A percentile compares a stretch with the other conserved stretches of the same genome.
phyloP scores from a whole-genome alignment of 352 stramenopile species.

The Phytophthora hibernalis region DNA sequence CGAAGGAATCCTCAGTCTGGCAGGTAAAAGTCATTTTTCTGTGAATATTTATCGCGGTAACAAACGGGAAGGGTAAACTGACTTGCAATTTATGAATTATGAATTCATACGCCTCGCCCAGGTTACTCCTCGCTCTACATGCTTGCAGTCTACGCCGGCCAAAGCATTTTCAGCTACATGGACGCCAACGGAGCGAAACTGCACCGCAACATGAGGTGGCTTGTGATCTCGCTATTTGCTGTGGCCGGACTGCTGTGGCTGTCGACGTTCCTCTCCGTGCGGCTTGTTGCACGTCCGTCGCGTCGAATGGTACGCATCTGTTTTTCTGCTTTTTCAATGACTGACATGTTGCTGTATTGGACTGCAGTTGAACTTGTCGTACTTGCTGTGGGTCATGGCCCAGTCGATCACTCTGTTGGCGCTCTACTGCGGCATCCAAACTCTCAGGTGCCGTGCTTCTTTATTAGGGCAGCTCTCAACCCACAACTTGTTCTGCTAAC shows the following conservation, averaged over 20 bases:
- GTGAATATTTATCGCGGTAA: not conserved
- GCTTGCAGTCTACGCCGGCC: conserved; percentile 64
- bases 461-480: not conserved
- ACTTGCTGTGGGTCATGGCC: conserved; percentile 81
- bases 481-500: conserved; percentile 1
- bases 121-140: conserved; percentile 94
- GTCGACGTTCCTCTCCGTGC: conserved; percentile 64
- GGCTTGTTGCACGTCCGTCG: conserved; percentile 65
- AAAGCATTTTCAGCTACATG: conserved; percentile 76
- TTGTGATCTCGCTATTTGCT: conserved; percentile 51
- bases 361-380: conserved; percentile 77
- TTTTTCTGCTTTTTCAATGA: not conserved
- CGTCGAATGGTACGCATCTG: conserved; percentile 81
- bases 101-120: conserved; percentile 25
- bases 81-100: too few relatives aligned
- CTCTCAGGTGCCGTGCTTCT: conserved; percentile 58
- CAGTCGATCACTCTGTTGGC: conserved; percentile 65
- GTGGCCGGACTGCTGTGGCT: conserved; percentile 53
- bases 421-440: conserved; percentile 65
- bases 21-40: conserved; percentile 45
- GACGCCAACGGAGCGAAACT: conserved; percentile 62
- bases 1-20: conserved; percentile 94
- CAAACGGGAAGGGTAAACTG: not conserved
- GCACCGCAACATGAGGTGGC: conserved; percentile 72
- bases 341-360: not conserved